Percentiles rank a stretch among this genome's conserved stretches.
phyloP scores from a whole-genome alignment of 176 grass and related monocot genomes.

The Chrysopogon serrulatus region DNA sequence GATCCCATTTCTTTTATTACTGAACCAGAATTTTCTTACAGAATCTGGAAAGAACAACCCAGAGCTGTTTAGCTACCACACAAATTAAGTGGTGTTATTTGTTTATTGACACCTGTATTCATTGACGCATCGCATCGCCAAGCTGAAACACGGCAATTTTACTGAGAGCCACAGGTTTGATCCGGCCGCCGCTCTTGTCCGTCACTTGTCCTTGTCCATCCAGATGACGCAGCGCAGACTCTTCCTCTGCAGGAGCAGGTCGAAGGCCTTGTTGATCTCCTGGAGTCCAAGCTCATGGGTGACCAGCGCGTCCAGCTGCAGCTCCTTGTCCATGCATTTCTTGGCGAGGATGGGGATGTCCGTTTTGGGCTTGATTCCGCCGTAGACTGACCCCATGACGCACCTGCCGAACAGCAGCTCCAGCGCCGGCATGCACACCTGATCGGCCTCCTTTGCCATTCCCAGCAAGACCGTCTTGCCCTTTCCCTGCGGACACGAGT shows the following conservation, averaged over 20 bases:
- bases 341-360: constrained; percentile 78
- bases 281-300: too few species aligned
- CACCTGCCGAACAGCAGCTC: constrained; percentile 52
- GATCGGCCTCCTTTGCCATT: constrained; percentile 12
- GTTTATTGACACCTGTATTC: background rate
- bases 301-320: too few species aligned
- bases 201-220: constrained; percentile 57
- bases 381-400: constrained; percentile 46
- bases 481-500: too few species aligned
- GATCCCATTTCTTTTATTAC: too few species aligned
- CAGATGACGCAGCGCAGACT: too few species aligned
- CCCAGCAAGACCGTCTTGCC: constrained; percentile 75
- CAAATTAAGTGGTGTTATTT: too few species aligned
- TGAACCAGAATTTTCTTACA: too few species aligned
- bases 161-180: background rate
- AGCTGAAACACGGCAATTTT: background rate
- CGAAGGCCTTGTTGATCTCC: too few species aligned
- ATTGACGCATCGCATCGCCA: background rate
- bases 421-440: constrained; percentile 19
- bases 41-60: too few species aligned
- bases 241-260: too few species aligned
- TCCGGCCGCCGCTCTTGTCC: background rate
- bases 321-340: too few species aligned
- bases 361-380: constrained; percentile 66
- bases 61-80: too few species aligned